Evolutionary conservation across 768 basidiomycete species (phyloP), one percentile per base, ranked within the genome.

Genomic region (Pisolithus albus): DNA sequence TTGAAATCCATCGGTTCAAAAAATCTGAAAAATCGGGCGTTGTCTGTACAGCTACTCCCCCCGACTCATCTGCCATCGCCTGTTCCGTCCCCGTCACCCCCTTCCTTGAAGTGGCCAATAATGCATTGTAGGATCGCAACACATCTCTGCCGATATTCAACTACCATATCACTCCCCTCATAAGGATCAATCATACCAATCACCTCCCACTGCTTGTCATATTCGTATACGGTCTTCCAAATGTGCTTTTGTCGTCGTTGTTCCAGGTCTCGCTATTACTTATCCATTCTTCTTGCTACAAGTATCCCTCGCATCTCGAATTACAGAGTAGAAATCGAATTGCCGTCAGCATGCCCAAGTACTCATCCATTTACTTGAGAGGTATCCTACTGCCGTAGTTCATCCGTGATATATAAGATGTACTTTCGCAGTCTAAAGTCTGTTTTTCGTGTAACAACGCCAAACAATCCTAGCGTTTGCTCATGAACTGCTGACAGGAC

Each of bases 1-100:
- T 57, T 56, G 47, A 51, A 52, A 34, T 67, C 58, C 64, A 73
- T 72, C 83, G 73, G 82, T 79, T 70, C 15, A 69, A 70, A 75
- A 78, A 67, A 61, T 67, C 72, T 75, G 58, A 73, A 58, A 55
- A 21, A 60, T 52, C 40, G 26, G 5, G 19, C 49, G 19, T 11
- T 40, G 41, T 28, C 49, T 16, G 23, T 32, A 36, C 47, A 56
- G 59, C 30, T 46, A 39, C 46, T 28, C 26, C 13, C 21, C 1
- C 47, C 39, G 28, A 38, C 34, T 41, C 51, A 38, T 52, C 51
- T 26, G n/a, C 45, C 21, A 47, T 32, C 11, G 19, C 39, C 46
- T 3, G 13, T 23, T 26, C 56, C 42, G 50, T 26, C 10, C 39
- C 56, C 21, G 26, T 18, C 7, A 1, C 40, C 18, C 34, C 28